These are phyloP conservation scores for Zelonia costaricensis DNA, from an alignment of 208 protist species.

Conservation along the genomic window DNA sequence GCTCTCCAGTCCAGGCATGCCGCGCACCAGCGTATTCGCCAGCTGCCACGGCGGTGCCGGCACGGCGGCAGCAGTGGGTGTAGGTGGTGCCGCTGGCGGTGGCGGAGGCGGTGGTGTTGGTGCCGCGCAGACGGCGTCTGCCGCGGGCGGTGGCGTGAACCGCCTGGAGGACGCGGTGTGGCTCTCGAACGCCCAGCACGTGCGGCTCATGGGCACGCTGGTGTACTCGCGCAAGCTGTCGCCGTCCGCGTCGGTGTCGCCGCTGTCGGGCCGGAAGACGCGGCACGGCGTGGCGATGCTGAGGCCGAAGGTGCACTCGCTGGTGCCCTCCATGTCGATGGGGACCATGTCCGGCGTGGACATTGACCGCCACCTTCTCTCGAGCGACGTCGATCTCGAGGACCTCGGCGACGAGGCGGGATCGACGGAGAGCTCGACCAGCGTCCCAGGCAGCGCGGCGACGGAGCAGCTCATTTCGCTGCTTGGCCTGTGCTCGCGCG, in stretches of 20 bases:
- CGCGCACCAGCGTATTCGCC: constrained; percentile 4
- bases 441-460: neutral
- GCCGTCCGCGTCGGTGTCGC: constrained; percentile 3
- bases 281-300: neutral
- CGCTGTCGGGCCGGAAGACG: neutral
- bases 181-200: constrained; percentile 22
- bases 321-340: constrained; percentile 19
- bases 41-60: neutral
- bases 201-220: constrained; percentile 31
- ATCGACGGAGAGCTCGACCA: neutral
- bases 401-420: constrained; percentile 6
- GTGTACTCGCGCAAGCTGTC: constrained; percentile 12
- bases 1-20: constrained; percentile 11
- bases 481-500: constrained; percentile 26
- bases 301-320: constrained; percentile 10
- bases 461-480: constrained; percentile 26
- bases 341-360: constrained; percentile 20
- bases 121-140: neutral
- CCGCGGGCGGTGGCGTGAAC: neutral
- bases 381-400: constrained; percentile 26
- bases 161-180: constrained; percentile 25
- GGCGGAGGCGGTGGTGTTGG: neutral
- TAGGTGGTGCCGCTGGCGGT: neutral
- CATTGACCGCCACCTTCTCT: constrained; percentile 13
- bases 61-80: too few relatives aligned